Evolutionary conservation across 2,329 filamentous ascomycete genomes (phyloP), one percentile per base, ranked within the genome.

Genomic region (Aspergillus sp.): DNA sequence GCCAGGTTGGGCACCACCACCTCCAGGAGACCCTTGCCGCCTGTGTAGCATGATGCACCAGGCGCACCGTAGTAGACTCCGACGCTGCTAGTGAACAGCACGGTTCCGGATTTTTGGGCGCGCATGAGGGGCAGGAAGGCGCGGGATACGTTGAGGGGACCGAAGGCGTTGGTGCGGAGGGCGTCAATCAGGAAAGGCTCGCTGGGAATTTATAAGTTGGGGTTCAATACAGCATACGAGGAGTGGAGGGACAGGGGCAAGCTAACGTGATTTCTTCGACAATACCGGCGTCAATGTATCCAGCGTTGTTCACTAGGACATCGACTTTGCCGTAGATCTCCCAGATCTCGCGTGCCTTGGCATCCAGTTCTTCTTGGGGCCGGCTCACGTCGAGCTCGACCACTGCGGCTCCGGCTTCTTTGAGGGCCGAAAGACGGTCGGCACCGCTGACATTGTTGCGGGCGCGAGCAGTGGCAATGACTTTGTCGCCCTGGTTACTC

Each of bases 11-110:
- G 17, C 61, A 65, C 67, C 1, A 84, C 69, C 70, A 85, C 83
- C 0, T 79, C 79, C 3, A 80, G 66, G 21, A 80, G 79, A n/a
- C 76, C 77, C 67, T 86, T 86, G 6, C 78, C 80, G 63, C 81
- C 70, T 27, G 65, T 63, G 61, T 80, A 79, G 54, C 73, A 68
- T 3, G 66, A 66, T 32, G 44, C 69, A 67, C 59, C 73, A 64
- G 0, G 68, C 69, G 23, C 76, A 72, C n/a, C 50, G 7, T 61
- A 58, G 77, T 78, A 83, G 41, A 77, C 79, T 1, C 70, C 32
- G 19, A 59, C 56, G 25, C 17, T 59, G 32, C 80, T 79, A 66
- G 83, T 78, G 4, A 76, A 81, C 5, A 78, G 76, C 2, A 84
- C 61, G 3, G 68, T 72, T 1, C 77, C 77, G 8, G 65, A 60